These are phyloP conservation scores for Schizonepeta tenuifolia DNA, from an alignment of 257 asterid species.

Conservation along the genomic window DNA sequence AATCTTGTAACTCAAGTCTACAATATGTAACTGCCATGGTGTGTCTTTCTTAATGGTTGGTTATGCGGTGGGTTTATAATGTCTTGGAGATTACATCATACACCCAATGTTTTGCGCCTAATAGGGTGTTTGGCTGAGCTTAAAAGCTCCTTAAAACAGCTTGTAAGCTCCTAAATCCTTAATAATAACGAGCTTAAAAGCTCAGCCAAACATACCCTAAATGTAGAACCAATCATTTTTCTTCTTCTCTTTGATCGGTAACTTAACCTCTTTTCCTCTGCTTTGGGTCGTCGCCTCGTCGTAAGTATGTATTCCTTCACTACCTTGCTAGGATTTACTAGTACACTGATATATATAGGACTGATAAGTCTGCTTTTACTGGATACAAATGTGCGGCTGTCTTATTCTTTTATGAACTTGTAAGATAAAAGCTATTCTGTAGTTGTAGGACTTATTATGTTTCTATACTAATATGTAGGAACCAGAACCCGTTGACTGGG, in stretches of 20 bases:
- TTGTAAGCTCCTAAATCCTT: too few species aligned
- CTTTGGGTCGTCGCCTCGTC: background rate
- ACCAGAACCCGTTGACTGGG: conserved; percentile 97
- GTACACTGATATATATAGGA: too few species aligned
- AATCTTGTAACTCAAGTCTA: background rate
- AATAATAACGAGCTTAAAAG: too few species aligned
- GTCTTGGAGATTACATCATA: background rate
- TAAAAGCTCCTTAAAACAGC: too few species aligned
- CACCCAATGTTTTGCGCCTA: background rate
- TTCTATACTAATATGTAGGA: conserved; percentile 51
- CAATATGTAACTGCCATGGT: background rate
- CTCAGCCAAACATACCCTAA: too few species aligned
- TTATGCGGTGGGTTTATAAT: background rate
- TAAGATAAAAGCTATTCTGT: background rate
- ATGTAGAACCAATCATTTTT: background rate
- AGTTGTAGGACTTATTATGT: conserved; percentile 12
- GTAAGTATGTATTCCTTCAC: background rate
- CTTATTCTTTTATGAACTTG: background rate
- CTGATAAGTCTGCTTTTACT: too few species aligned
- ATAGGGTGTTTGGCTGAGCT: too few species aligned
- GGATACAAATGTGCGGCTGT: background rate
- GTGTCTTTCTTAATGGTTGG: background rate
- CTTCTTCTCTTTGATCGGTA: background rate
- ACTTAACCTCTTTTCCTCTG: background rate
- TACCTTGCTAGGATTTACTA: background rate